Base-by-base conservation (phyloP, 495 filamentous ascomycete species). In the Collariella sp. region DNA sequence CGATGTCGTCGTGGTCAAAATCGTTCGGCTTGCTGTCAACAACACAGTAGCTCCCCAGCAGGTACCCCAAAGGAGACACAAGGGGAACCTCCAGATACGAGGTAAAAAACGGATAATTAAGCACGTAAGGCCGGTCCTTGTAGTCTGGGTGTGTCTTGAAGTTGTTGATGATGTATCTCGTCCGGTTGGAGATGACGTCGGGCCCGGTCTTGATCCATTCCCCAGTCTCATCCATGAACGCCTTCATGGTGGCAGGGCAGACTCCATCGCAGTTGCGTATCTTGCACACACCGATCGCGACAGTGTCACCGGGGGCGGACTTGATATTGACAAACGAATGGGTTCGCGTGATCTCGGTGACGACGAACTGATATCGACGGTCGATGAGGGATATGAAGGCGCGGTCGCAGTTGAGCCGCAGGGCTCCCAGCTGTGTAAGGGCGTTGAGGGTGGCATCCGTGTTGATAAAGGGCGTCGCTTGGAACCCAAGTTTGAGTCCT, bases 371-470 rank as follows among this genome's bases (percentile, higher is more conserved):
- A 13, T 57, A 51, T 6, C 57, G 36, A 6, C 59, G 48, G 44
- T 72, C 65, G 52, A 71, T 63, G n/a, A 77, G 62, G 13, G 67
- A 70, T 5, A 77, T 60, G 19, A 76, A 61, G 7, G 63, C 67
- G 9, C 73, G 62, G 29, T 66, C 64, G 34, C 60, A 63, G 46
- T 67, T 52, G 36, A 76, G 59, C 1, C 72, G 67, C 16, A 71
- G 59, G 19, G 68, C 67, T 20, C 67, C 72, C 9, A 76, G 64
- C 45, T 77, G 73, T 6, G 66, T 66, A 51, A 74, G 73, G 15
- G 72, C 70, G 11, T 72, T 73, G 15, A 77, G 62, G 12, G 58
- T 62, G n/a, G 68, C 61, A 55, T 77, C 74, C 12, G 49, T n/a
- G 23, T 58, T 61, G 44, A 63, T 19, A 31, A 48, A 23, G 13